Percentiles rank a stretch among this genome's conserved stretches.
Conservation (phyloP, 805 yeast genomes). For the Candida montana region DNA sequence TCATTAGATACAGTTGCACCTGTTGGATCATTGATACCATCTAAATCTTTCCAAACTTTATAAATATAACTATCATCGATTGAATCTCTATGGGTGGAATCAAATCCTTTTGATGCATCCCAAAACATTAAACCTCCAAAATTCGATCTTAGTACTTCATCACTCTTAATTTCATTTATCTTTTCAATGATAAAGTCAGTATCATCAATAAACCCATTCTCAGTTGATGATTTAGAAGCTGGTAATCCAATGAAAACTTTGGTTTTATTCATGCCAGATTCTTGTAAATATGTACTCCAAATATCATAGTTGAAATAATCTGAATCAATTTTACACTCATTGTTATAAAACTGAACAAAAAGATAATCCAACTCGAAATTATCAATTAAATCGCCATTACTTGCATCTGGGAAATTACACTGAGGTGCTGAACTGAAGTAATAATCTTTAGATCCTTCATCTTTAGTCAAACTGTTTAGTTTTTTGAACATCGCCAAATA, state of each 20-base stretch:
- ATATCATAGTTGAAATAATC: slow-evolving; percentile 44
- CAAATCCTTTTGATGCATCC: slow-evolving; percentile 80
- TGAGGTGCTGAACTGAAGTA: slow-evolving; percentile 77
- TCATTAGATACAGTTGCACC: slow-evolving; percentile 10
- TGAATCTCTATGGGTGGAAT: slow-evolving; percentile 32
- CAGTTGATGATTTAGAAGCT: slow-evolving; percentile 44
- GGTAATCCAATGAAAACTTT: slow-evolving; percentile 62
- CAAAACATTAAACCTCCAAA: slow-evolving; percentile 89
- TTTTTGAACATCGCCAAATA: slow-evolving; percentile 55
- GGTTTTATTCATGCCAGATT: slow-evolving; percentile 36
- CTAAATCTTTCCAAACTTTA: slow-evolving; percentile 19
- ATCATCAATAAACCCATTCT: slow-evolving; percentile 48
- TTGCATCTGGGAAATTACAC: slow-evolving; percentile 66
- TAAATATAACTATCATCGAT: slow-evolving; percentile 18
- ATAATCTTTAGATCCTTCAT: slow-evolving; percentile 43
- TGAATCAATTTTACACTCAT: slow-evolving; percentile 41
- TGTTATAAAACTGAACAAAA: slow-evolving; percentile 76
- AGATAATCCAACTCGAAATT: slow-evolving; percentile 56
- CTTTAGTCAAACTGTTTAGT: slow-evolving; percentile 35
- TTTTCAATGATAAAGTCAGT: slow-evolving; percentile 29
- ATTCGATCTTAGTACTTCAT: slow-evolving; percentile 15
- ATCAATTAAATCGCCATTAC: slow-evolving; percentile 42
- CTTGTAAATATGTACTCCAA: slow-evolving; percentile 34
- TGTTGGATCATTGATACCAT: slow-evolving; percentile 11
- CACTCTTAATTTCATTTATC: slow-evolving; percentile 16